Evolutionary conservation across 768 basidiomycete genomes (phyloP).

Genomic region (Pisolithus microcarpus): DNA sequence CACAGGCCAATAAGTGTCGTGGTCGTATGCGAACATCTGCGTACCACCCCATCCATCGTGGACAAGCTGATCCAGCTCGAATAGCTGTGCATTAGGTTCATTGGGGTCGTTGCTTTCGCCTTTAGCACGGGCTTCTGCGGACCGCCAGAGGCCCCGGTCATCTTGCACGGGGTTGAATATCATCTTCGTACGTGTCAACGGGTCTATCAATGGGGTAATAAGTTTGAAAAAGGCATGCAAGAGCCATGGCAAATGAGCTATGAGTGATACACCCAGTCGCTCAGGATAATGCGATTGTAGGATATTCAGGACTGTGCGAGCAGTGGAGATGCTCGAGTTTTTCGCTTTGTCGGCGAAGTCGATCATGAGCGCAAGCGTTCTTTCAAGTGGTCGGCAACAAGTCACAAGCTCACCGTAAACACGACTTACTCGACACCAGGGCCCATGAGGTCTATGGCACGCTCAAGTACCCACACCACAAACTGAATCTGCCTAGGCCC

Average conservation of each 20-base stretch:
- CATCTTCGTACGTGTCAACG: constrained; percentile 68
- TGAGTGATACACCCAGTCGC: constrained; percentile 66
- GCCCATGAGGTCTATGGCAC: constrained; percentile 67
- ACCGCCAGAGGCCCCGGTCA: constrained; percentile 20
- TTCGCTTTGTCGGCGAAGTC: constrained; percentile 73
- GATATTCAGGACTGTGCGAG: constrained; percentile 47
- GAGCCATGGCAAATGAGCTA: constrained; percentile 78
- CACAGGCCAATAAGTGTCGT: constrained; percentile 68
- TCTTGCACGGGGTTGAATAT: constrained; percentile 56
- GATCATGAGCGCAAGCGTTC: constrained; percentile 64
- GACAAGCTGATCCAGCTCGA: constrained; percentile 66
- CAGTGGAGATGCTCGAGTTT: constrained; percentile 35
- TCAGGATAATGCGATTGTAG: constrained; percentile 84
- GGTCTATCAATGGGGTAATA: constrained; percentile 78
- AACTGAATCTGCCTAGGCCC: constrained; percentile 62
- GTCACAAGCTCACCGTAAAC: not conserved
- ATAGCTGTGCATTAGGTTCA: constrained; percentile 41
- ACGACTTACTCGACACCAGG: constrained; percentile 66
- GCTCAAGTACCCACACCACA: constrained; percentile 72
- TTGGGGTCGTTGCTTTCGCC: constrained; percentile 26
- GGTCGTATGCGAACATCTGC: constrained; percentile 62
- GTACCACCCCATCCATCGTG: constrained; percentile 63
- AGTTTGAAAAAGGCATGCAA: constrained; percentile 70
- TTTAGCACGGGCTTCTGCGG: constrained; percentile 16
- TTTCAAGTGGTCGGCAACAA: constrained; percentile 19